Percentiles rank a stretch among this genome's conserved stretches.
Conservation (phyloP, 176 grass and related monocot species). For the Lolium multiflorum region DNA sequence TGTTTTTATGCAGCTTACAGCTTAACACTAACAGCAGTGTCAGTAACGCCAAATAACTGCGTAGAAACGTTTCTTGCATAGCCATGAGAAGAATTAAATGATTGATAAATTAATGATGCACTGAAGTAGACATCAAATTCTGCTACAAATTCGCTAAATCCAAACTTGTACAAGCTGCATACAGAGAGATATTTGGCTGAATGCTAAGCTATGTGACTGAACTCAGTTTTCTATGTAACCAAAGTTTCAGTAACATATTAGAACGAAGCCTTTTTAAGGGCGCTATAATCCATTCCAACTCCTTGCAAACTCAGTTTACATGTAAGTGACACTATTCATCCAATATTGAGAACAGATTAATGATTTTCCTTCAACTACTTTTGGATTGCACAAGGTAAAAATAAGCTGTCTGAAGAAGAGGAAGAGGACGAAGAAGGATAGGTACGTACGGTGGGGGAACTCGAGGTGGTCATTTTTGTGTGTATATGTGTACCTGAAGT, state of each 20-base stretch:
- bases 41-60: not conserved
- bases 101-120: not conserved
- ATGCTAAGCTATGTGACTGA: not conserved
- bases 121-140: not conserved
- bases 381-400: not conserved
- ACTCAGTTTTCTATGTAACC: not conserved
- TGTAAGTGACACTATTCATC: not conserved
- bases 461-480: not conserved
- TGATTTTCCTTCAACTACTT: not conserved
- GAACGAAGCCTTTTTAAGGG: not conserved
- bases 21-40: not conserved
- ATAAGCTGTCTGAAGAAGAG: not conserved
- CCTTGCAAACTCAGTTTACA: not conserved
- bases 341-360: not conserved
- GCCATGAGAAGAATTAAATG: not conserved
- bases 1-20: constrained; percentile 7
- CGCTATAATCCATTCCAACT: not conserved
- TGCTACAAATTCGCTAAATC: not conserved
- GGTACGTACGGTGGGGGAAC: not conserved
- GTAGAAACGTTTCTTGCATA: not conserved
- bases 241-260: not conserved
- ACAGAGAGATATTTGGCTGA: not conserved
- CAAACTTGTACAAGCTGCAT: no score
- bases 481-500: no score
- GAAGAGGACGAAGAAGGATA: not conserved